Base-by-base conservation (phyloP, 805 yeast genomes). In the Metschnikowia corniflorae region DNA sequence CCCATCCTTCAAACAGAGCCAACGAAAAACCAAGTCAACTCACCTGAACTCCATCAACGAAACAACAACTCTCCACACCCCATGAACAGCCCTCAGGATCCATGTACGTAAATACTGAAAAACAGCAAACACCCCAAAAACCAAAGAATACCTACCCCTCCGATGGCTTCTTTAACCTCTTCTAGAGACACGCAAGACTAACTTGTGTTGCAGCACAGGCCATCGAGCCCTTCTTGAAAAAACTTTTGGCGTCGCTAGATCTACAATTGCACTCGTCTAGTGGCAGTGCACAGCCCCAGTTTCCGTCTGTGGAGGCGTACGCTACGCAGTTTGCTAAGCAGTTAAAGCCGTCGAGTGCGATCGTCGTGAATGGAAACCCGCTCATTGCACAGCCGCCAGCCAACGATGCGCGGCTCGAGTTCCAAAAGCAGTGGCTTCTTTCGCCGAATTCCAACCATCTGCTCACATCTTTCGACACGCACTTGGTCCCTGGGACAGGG, bases 401-500 rank as follows among this genome's bases (percentile, higher is more conserved):
- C 18, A 38, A 40, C 29, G 58, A 56, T 28, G 39, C 78, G 1
- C 68, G 71, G 37, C 53, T 59, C 12, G 75, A 71, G 36, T 78
- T 79, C 48, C 83, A 77, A 49, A 72, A 77, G 33, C 55, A 68
- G 25, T 79, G 86, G 86, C 50, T 75, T n/a, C 46, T 61, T 14
- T 58, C 73, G 15, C 85, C 86, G 5, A 51, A 60, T 12, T 69
- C 87, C 1, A 78, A 74, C 39, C 93, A 83, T 53, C 77, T 68
- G 36, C 52, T 82, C 26, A 75, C 77, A n/a, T 73, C 80, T 9
- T 69, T 73, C 35, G 91, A 83, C 54, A 71, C 77, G 31, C 93
- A 83, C 51, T 61, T 76, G 40, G 71, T 83, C 7, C 85, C 85
- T 0, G 86, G 86, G 1, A 69, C 83, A 0, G 78, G 77, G 1